Percentiles rank a stretch among this genome's conserved stretches.
phyloP scores from a whole-genome alignment of 1,139 yeast species.

The Saccharomycopsis hybrid region DNA sequence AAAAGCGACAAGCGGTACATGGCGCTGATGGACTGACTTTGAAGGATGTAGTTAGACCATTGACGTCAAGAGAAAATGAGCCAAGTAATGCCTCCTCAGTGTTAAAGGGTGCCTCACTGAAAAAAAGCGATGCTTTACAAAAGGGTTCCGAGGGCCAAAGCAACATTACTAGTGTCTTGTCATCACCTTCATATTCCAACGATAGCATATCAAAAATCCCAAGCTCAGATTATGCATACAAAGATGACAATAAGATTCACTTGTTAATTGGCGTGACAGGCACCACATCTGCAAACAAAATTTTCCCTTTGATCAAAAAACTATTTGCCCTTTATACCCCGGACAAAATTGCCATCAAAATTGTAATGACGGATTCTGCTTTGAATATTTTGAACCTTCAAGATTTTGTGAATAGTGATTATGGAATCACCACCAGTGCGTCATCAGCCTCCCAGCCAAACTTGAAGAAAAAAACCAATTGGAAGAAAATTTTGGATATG shows the following conservation, averaged over 20 bases:
- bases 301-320: slow-evolving; percentile 78
- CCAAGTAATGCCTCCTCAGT: slow-evolving; percentile 16
- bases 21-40: slow-evolving; percentile 12
- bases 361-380: slow-evolving; percentile 78
- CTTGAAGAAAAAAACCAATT: slow-evolving; percentile 16
- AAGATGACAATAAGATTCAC: slow-evolving; percentile 79
- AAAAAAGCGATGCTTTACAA: not conserved
- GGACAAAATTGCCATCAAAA: slow-evolving; percentile 69
- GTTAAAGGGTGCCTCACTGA: slow-evolving; percentile 11
- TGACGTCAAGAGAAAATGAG: slow-evolving; percentile 18
- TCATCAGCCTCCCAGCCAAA: not conserved
- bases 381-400: slow-evolving; percentile 30
- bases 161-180: not conserved
- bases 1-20: slow-evolving; percentile 19
- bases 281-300: slow-evolving; percentile 89
- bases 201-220: not conserved
- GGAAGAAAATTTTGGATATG: slow-evolving; percentile 17
- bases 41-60: slow-evolving; percentile 11
- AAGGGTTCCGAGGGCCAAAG: slow-evolving; percentile 1
- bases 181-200: slow-evolving; percentile 1
- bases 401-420: slow-evolving; percentile 29
- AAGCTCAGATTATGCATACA: slow-evolving; percentile 2
- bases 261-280: slow-evolving; percentile 90
- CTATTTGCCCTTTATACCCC: slow-evolving; percentile 69
- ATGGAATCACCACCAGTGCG: not conserved